phyloP scores from a whole-genome alignment of 2,329 filamentous ascomycete genomes.

The Exophiala sp. region DNA sequence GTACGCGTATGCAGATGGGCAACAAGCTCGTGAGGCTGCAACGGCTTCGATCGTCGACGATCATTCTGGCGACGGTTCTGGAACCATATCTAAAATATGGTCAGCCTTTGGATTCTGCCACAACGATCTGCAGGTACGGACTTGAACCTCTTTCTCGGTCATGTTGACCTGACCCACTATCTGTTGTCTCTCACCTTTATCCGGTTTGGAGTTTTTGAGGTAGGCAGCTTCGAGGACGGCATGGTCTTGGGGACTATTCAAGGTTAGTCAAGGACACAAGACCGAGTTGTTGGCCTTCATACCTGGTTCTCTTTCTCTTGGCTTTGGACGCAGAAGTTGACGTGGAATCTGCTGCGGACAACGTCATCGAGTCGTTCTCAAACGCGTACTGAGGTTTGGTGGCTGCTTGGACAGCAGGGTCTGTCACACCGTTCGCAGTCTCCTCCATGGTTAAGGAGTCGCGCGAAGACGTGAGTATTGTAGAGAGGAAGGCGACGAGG shows the following conservation, averaged over 20 bases:
- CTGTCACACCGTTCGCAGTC: background rate
- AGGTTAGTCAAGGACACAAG: slow-evolving; percentile 6
- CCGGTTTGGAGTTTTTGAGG: slow-evolving; percentile 79
- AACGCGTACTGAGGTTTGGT: slow-evolving; percentile 7
- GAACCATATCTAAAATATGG: slow-evolving; percentile 77
- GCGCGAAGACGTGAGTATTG: background rate
- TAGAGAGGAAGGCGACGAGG: slow-evolving; percentile 3
- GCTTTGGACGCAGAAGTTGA: slow-evolving; percentile 9
- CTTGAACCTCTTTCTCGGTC: slow-evolving; percentile 95
- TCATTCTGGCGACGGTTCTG: slow-evolving; percentile 93
- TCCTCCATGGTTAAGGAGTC: slow-evolving; percentile 7
- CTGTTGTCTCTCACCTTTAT: slow-evolving; percentile 79
- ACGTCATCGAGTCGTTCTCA: slow-evolving; percentile 12
- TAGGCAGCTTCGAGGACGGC: slow-evolving; percentile 83
- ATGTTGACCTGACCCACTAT: slow-evolving; percentile 83
- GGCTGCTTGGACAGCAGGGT: background rate
- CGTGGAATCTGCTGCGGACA: background rate
- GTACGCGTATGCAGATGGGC: slow-evolving; percentile 30
- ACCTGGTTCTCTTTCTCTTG: slow-evolving; percentile 28
- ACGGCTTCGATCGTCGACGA: slow-evolving; percentile 78
- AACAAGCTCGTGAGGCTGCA: slow-evolving; percentile 71
- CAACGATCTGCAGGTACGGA: slow-evolving; percentile 37
- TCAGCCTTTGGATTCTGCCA: slow-evolving; percentile 31
- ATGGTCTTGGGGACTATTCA: slow-evolving; percentile 76
- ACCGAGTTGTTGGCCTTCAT: background rate